Base-by-base conservation (phyloP, 2,329 filamentous ascomycete species). In the Cytospora piceicola region DNA sequence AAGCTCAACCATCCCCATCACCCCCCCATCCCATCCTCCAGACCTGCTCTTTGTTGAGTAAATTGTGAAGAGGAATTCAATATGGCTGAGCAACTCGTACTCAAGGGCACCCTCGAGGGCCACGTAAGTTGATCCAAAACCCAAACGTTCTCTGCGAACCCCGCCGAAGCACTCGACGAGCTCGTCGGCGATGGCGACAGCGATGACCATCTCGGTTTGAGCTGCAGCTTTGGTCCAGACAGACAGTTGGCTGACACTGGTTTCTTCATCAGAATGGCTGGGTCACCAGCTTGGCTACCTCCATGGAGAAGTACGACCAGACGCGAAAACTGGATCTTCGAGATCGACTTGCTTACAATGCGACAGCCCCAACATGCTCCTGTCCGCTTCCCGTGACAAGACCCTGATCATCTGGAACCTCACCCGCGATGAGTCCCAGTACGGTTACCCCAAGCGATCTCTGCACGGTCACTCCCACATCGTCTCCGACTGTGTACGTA, bases 321-420 rank as follows among this genome's bases (percentile, higher is more conserved):
- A 60, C 60, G 55, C 59, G 60, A 65, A 53, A 46, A 49, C 17
- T 42, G 27, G 59, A 54, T 69, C 66, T 54, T 59, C 57, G 68
- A 71, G 68, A 58, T 32, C 58, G 65, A 64, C 68, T 61, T 67
- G 74, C 73, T 72, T 68, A 73, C 70, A 69, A 65, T 71, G 66
- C 58, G 68, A 69, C 75, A 88, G 93, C 91, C 95, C 95, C 79
- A 98, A 99, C 89, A 98, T 99, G 94, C 94, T 99, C 81, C 90
- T 99, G 77, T 99, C 95, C 75, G 94, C 87, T 78, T 93, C 89
- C 80, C 93, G 95, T 85, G 95, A 99, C 89, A 97, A 98, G 91
- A 92, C 92, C 75, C 87, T 99, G 81, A 99, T 99, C 86, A 96
- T 99, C 89, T 99, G 95, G 95, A 97, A 97, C 89, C 88, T 99